These are phyloP conservation scores for Scleromitrula shiraiana DNA, from an alignment of 2,329 filamentous ascomycete species.

Conservation along the genomic window DNA sequence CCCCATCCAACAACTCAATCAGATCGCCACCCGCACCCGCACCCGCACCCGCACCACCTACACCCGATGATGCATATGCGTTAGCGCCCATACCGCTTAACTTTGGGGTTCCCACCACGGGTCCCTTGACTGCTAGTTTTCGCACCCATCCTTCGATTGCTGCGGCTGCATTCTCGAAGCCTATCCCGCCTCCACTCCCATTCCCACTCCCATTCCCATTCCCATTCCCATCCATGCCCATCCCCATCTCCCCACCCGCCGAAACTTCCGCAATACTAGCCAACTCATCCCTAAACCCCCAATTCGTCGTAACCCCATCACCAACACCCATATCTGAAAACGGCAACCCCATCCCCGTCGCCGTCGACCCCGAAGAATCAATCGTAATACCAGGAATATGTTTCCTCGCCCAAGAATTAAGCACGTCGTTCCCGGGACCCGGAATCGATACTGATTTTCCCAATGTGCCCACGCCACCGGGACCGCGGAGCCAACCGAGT, in stretches of 20 bases:
- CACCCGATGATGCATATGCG: conserved; percentile 20
- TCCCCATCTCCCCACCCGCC: conserved; percentile 20
- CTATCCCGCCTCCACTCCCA: conserved; percentile 38
- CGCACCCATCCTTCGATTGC: conserved; percentile 87
- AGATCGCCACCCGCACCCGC: conserved; percentile 42
- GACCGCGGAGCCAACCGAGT: conserved; percentile 64
- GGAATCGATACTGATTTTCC: conserved; percentile 61
- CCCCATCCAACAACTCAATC: conserved; percentile 62
- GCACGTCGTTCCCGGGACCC: conserved; percentile 73
- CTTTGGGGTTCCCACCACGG: conserved; percentile 42
- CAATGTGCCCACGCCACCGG: conserved; percentile 83
- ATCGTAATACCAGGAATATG: conserved; percentile 74
- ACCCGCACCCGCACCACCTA: conserved; percentile 19
- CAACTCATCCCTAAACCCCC: conserved; percentile 36
- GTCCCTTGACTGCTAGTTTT: conserved; percentile 63
- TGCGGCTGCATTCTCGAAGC: conserved; percentile 75
- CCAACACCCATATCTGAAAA: too few relatives aligned
- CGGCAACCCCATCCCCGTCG: too few relatives aligned
- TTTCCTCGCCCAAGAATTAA: conserved; percentile 78
- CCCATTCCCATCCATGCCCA: too few relatives aligned
- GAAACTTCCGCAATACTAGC: conserved; percentile 38
- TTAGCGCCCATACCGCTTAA: too few relatives aligned
- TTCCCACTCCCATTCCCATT: too few relatives aligned
- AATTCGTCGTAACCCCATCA: too few relatives aligned
- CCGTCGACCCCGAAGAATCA: conserved; percentile 58